Base-by-base conservation (phyloP, 306 rosid species). In the Vicia faba region DNA sequence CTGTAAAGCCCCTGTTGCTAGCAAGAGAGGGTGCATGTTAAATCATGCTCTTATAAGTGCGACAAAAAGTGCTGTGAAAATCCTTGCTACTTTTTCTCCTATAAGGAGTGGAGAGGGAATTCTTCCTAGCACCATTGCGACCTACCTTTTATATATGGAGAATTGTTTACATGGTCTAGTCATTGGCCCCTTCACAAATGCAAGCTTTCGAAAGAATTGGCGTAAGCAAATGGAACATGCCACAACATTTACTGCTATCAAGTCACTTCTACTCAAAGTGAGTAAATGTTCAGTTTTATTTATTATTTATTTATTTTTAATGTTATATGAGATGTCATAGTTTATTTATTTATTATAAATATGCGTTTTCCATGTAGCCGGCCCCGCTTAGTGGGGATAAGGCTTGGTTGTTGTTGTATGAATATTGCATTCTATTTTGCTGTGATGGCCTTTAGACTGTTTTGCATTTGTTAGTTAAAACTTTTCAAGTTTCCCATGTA, bases 1-100 rank as follows among this genome's bases (percentile, higher is more conserved):
- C 64, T 93, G 99, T 75, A 88, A 84, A 85, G 84, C 92, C 20
- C 13, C 88, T 46, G 84, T 80, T 64, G 62, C 89, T 64, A 88
- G 99, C 87, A 93, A 86, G 90, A 90, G 86, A 84, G 99, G 99
- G 45, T 93, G 99, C 79, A 86, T 90, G 97, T 79, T 93, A 80
- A 93, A 93, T 81, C 99, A 93, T 72, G 95, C 97, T 68, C 84
- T 79, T 75, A 48, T 93, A 80, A 68, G 79, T 86, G 99, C 86
- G 69, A 88, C 97, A 43, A 93, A 88, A 85, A 81, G 92, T 78
- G 95, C 97, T n/a, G 61, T 71, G 81, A 90, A 81, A 86, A 58
- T 79, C 70, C 88, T 93, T 74, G 62, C 89, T 16, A 72, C 84
- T 69, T 84, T 90, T 70, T 74, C 88, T 68, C 73, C 86, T 15